Conservation (phyloP, 179 eudicot species). For the Drosera spatulata region DNA sequence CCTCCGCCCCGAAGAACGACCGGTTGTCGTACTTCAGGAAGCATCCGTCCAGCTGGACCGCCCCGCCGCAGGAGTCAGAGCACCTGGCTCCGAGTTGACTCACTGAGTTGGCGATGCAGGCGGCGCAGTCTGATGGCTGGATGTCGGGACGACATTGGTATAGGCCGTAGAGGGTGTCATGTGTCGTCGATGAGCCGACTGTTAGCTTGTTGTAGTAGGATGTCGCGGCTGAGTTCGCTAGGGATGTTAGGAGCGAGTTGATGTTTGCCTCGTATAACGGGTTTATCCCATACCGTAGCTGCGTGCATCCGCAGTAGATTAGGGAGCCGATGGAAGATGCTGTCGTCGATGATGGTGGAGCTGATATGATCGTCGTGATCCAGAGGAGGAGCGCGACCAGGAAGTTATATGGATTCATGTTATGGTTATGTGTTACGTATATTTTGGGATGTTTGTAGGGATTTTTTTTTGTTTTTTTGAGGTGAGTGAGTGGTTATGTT, state of each 20-base stretch:
- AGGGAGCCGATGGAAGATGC: constrained; percentile 24
- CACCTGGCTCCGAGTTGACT: constrained; percentile 40
- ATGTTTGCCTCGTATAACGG: constrained; percentile 58
- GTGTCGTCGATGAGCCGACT: constrained; percentile 28
- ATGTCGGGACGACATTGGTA: constrained; percentile 67
- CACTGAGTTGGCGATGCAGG: constrained; percentile 31
- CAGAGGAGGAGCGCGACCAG: no score
- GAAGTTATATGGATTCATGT: no score
- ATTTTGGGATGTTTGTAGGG: no score
- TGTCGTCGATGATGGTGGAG: no score
- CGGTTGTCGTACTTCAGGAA: constrained; percentile 38
- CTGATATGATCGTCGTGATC: no score
- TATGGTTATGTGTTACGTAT: no score
- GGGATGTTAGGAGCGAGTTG: constrained; percentile 59
- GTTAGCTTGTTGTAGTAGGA: constrained; percentile 54
- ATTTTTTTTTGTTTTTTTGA: no score
- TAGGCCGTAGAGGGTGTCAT: constrained; percentile 56
- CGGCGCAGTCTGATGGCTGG: constrained; percentile 20
- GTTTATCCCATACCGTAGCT: constrained; percentile 28
- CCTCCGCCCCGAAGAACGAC: constrained; percentile 46
- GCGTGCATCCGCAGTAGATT: constrained; percentile 80
- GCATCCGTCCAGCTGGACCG: constrained; percentile 54
- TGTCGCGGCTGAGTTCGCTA: constrained; percentile 74
- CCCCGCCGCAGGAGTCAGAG: constrained; percentile 29
- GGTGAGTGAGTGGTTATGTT: no score